These are phyloP conservation scores for Gamsiella multidivaricata DNA, from an alignment of 192 early-diverging fungal genomes.

Conservation along the genomic window DNA sequence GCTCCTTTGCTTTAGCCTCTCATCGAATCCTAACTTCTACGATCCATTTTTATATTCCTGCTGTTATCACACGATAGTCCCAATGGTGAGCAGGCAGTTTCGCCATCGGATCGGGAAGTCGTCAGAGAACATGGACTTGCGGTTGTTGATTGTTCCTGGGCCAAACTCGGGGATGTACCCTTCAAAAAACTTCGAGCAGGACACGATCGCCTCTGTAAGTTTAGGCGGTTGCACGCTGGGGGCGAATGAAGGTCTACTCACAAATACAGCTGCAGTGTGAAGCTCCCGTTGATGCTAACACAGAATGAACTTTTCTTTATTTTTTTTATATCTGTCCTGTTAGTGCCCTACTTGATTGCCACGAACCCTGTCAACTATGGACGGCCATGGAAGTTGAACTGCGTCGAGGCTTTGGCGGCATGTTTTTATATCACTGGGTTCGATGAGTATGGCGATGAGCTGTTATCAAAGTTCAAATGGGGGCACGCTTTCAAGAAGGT, in stretches of 20 bases:
- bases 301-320: background rate
- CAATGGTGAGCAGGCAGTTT: conserved; percentile 87
- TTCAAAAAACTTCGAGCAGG: conserved; percentile 87
- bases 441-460: conserved; percentile 71
- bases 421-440: conserved; percentile 90
- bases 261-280: too few relatives aligned
- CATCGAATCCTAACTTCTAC: background rate
- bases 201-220: conserved; percentile 86
- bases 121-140: conserved; percentile 83
- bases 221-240: background rate
- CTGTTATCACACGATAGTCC: conserved; percentile 61
- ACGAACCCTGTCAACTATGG: conserved; percentile 99
- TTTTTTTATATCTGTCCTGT: background rate
- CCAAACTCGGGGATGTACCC: conserved; percentile 92
- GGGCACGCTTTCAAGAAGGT: conserved; percentile 93
- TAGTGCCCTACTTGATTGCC: conserved; percentile 94
- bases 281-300: too few relatives aligned
- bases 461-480: conserved; percentile 94
- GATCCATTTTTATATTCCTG: background rate
- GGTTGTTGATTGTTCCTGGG: conserved; percentile 99
- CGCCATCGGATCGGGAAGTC: conserved; percentile 83
- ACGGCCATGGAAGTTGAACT: conserved; percentile 94
- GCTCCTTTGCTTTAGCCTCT: background rate
- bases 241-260: conserved; percentile 1
- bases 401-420: conserved; percentile 96